phyloP scores from a whole-genome alignment of 1,284 basidiomycete genomes.

The Porogramme epimiltina region DNA sequence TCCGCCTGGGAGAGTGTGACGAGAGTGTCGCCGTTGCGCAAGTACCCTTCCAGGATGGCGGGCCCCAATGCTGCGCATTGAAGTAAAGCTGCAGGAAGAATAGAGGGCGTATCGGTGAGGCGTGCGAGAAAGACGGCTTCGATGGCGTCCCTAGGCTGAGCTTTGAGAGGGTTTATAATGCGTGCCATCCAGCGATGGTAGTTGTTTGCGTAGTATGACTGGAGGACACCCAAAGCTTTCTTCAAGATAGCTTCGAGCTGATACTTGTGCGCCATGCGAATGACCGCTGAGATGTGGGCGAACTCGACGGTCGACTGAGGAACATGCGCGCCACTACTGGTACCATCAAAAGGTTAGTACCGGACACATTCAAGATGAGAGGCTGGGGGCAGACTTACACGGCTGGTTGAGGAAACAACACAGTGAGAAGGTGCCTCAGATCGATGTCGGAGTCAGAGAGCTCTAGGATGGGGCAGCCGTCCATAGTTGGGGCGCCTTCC shows the following conservation, averaged over 20 bases:
- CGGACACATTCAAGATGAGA: too few relatives aligned
- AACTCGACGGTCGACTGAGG: background rate
- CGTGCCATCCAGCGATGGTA: background rate
- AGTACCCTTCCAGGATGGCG: background rate
- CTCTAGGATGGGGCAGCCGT: background rate
- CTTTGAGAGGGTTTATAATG: background rate
- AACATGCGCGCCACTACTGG: too few relatives aligned
- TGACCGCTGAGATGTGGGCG: background rate
- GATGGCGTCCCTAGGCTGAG: background rate
- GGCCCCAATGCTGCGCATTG: background rate
- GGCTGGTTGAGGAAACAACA: too few relatives aligned
- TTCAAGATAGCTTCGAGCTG: slow-evolving; percentile 1
- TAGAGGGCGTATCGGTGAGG: background rate
- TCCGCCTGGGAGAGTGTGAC: background rate
- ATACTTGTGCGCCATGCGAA: slow-evolving; percentile 14
- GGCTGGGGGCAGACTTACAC: too few relatives aligned
- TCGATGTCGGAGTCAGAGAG: background rate
- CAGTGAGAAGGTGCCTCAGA: background rate
- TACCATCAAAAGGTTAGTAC: too few relatives aligned
- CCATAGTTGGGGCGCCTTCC: too few relatives aligned
- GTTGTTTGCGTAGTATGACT: background rate
- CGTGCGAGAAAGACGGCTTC: background rate
- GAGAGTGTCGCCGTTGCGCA: background rate
- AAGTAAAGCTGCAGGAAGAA: background rate
- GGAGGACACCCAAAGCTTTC: background rate